phyloP scores from a whole-genome alignment of 306 rosid genomes.

The Ziziphus jujuba region DNA sequence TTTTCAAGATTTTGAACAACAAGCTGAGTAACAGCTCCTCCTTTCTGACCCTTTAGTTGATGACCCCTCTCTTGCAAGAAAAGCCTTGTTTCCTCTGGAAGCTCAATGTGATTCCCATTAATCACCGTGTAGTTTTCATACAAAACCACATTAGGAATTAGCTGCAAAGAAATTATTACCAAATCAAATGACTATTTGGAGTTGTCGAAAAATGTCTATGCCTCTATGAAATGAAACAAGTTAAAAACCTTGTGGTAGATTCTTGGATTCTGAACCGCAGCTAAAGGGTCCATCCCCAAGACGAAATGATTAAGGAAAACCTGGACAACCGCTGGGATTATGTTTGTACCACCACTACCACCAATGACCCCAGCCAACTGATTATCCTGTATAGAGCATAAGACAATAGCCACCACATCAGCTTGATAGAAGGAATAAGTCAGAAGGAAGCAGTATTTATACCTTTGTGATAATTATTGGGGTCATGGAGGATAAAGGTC shows the following conservation, averaged over 20 bases:
- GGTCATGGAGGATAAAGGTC: constrained; percentile 89
- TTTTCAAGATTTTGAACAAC: constrained; percentile 53
- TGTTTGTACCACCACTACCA: constrained; percentile 84
- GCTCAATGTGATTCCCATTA: constrained; percentile 63
- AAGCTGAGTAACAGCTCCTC: constrained; percentile 68
- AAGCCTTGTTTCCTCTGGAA: constrained; percentile 44
- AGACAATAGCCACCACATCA: not conserved
- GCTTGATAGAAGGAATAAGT: no score
- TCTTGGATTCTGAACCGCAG: constrained; percentile 75
- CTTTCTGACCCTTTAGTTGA: constrained; percentile 29
- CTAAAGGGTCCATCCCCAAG: constrained; percentile 70
- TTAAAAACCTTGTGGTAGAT: constrained; percentile 59
- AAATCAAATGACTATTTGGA: not conserved
- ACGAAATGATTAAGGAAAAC: constrained; percentile 72
- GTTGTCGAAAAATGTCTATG: constrained; percentile 1
- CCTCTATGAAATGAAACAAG: constrained; percentile 9
- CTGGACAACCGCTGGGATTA: constrained; percentile 66
- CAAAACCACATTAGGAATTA: constrained; percentile 62
- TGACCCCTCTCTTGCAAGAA: constrained; percentile 75
- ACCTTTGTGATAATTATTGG: constrained; percentile 82
- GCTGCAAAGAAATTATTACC: constrained; percentile 44
- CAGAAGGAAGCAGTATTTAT: not conserved
- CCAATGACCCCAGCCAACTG: constrained; percentile 75
- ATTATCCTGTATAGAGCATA: constrained; percentile 50
- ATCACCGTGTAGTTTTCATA: constrained; percentile 68